Percentiles rank a stretch among this genome's conserved stretches.
These are phyloP conservation scores for Solanum chilense DNA, from an alignment of 257 asterid species.

Conservation along the genomic window DNA sequence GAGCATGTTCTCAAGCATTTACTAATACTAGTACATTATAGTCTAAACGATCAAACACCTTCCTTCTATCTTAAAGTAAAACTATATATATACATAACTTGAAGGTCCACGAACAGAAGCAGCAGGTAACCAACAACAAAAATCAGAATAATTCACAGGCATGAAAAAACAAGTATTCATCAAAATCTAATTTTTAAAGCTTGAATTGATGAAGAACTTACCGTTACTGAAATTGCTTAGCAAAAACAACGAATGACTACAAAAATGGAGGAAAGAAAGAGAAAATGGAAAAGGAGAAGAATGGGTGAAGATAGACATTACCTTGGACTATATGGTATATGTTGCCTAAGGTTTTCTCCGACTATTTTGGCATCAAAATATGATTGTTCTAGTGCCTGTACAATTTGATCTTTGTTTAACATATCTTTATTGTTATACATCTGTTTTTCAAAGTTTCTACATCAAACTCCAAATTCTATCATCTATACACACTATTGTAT, in stretches of 20 bases:
- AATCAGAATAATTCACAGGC: background rate
- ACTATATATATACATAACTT: background rate
- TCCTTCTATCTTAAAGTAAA: background rate
- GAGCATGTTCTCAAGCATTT: background rate
- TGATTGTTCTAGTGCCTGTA: background rate
- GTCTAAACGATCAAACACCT: background rate
- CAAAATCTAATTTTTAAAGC: background rate
- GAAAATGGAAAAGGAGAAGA: too few species aligned
- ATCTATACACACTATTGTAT: background rate
- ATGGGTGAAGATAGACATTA: too few species aligned
- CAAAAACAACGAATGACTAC: too few species aligned
- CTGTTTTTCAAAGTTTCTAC: background rate
- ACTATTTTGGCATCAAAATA: background rate
- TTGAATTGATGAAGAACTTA: background rate
- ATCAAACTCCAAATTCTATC: background rate
- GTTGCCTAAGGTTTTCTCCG: background rate
- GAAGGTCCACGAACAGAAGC: background rate
- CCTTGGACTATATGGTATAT: background rate
- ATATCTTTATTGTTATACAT: background rate
- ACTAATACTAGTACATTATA: background rate
- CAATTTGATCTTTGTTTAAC: background rate
- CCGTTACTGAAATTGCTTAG: background rate
- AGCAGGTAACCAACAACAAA: background rate
- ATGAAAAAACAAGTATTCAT: background rate
- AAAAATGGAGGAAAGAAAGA: too few species aligned